Conservation (phyloP, 805 yeast genomes). For the Nakazawaea siamensis region DNA sequence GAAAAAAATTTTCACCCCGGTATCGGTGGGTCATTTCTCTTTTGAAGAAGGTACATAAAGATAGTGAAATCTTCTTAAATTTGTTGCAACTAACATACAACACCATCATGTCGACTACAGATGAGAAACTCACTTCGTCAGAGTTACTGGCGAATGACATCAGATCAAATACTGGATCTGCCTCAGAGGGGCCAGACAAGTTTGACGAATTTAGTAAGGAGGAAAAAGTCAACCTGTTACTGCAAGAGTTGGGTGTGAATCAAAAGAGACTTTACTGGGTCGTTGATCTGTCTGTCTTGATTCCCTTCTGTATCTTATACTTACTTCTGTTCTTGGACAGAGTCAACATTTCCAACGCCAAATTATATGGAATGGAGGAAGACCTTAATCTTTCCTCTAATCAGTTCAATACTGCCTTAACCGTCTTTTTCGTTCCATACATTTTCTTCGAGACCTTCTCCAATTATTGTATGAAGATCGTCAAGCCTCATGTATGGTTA, state of each 20-base stretch:
- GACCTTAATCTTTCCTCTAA: slow-evolving; percentile 48
- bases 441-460: slow-evolving; percentile 56
- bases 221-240: slow-evolving; percentile 24
- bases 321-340: slow-evolving; percentile 74
- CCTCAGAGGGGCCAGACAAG: background rate
- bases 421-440: slow-evolving; percentile 68
- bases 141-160: no score
- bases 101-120: no score
- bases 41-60: no score
- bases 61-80: no score
- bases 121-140: no score
- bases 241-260: slow-evolving; percentile 39
- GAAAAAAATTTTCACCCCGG: no score
- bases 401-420: slow-evolving; percentile 57
- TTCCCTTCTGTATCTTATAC: slow-evolving; percentile 69
- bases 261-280: slow-evolving; percentile 52
- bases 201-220: slow-evolving; percentile 1
- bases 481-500: slow-evolving; percentile 61
- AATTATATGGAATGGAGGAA: slow-evolving; percentile 55
- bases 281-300: slow-evolving; percentile 61
- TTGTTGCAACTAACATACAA: no score
- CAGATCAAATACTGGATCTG: no score
- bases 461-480: slow-evolving; percentile 48
- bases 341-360: slow-evolving; percentile 78
- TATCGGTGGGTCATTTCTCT: no score